Conservation (phyloP, 306 rosid genomes). For the Vigna trinervia region DNA sequence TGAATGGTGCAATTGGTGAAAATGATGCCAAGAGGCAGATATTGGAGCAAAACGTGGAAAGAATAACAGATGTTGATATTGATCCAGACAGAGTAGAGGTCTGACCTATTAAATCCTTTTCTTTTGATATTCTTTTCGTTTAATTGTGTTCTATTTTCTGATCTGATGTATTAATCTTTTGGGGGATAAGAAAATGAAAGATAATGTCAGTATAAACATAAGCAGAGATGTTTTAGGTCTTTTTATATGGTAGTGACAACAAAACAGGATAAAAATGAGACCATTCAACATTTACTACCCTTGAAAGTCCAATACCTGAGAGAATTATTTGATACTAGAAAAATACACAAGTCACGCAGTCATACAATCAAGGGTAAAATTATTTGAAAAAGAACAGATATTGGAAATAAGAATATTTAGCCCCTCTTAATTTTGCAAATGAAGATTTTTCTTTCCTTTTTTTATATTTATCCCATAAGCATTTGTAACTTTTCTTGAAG, state of each 20-base stretch:
- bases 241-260: slow-evolving; percentile 22
- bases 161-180: slow-evolving; percentile 32
- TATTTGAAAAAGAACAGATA: background rate
- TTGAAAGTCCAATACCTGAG: background rate
- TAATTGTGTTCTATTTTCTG: slow-evolving; percentile 6
- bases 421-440: background rate
- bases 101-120: slow-evolving; percentile 41
- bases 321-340: background rate
- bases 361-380: background rate
- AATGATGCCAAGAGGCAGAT: slow-evolving; percentile 68
- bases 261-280: slow-evolving; percentile 17
- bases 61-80: slow-evolving; percentile 65
- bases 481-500: background rate
- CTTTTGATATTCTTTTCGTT: slow-evolving; percentile 2
- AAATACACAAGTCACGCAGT: slow-evolving; percentile 15
- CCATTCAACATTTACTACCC: slow-evolving; percentile 24
- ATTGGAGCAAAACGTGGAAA: slow-evolving; percentile 68
- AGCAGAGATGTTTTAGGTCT: background rate
- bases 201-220: slow-evolving; percentile 12
- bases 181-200: slow-evolving; percentile 9
- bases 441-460: background rate
- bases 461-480: background rate
- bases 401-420: slow-evolving; percentile 3
- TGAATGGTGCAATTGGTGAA: slow-evolving; percentile 56
- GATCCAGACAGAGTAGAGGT: slow-evolving; percentile 97